These are phyloP conservation scores for Blastocystis sp. DNA, from an alignment of 352 stramenopile species.

Conservation along the genomic window DNA sequence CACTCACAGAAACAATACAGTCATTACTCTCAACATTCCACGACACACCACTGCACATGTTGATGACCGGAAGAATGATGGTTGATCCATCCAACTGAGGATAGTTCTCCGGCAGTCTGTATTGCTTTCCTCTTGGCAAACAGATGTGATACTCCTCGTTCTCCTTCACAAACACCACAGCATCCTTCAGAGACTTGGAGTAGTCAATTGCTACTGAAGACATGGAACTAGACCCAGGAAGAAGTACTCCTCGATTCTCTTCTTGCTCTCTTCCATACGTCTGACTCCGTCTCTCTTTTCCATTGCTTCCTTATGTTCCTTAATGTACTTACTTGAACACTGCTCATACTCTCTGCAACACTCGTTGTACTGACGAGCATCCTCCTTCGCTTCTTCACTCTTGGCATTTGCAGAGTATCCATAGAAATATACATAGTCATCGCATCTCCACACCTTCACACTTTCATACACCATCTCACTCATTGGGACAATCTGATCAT, in stretches of 20 bases:
- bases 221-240: too few species aligned
- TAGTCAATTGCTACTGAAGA: too few species aligned
- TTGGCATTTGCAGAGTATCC: neutral
- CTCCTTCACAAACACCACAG: neutral
- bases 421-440: neutral
- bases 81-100: neutral
- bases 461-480: neutral
- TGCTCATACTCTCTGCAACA: neutral
- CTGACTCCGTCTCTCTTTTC: too few species aligned
- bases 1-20: neutral
- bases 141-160: neutral
- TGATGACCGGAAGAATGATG: neutral
- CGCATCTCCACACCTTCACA: neutral
- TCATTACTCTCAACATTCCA: neutral
- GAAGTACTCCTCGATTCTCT: too few species aligned
- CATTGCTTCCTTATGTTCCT: too few species aligned
- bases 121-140: neutral
- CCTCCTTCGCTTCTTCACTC: neutral
- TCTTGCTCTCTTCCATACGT: too few species aligned
- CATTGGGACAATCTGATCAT: neutral
- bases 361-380: neutral
- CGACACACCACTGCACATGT: neutral
- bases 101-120: neutral
- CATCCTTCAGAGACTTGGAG: neutral
- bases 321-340: too few species aligned